A percentile compares a stretch with the other conserved stretches of the same genome.
phyloP scores from a whole-genome alignment of 2,329 filamentous ascomycete genomes.

The Domatiomyces catenatus region DNA sequence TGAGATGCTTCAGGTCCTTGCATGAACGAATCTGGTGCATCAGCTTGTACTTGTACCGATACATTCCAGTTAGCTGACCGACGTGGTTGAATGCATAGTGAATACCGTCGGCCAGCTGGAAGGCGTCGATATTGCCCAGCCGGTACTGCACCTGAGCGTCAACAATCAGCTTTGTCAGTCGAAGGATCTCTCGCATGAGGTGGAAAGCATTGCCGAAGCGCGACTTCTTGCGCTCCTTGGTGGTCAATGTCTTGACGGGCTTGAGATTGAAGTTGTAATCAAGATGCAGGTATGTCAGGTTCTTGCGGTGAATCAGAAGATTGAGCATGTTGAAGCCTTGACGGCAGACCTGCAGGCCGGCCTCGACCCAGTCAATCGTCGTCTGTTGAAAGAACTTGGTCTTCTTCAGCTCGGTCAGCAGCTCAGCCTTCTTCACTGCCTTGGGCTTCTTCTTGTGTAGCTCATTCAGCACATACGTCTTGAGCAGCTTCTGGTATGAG shows the following conservation, averaged over 20 bases:
- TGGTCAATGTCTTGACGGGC: slow-evolving; percentile 94
- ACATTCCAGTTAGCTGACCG: slow-evolving; percentile 96
- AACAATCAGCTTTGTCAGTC: slow-evolving; percentile 91
- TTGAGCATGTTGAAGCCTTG: slow-evolving; percentile 99
- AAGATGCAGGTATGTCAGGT: slow-evolving; percentile 91
- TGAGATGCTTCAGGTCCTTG: slow-evolving; percentile 97
- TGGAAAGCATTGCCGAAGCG: slow-evolving; percentile 98
- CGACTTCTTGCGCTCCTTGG: slow-evolving; percentile 98
- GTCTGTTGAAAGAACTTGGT: slow-evolving; percentile 99
- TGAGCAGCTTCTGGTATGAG: slow-evolving; percentile 94
- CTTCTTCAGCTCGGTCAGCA: slow-evolving; percentile 76
- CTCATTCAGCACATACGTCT: slow-evolving; percentile 91
- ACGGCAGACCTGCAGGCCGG: slow-evolving; percentile 90
- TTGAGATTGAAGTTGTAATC: slow-evolving; percentile 99
- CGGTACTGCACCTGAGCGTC: slow-evolving; percentile 97
- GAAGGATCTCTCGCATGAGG: slow-evolving; percentile 92
- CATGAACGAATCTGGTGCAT: slow-evolving; percentile 99
- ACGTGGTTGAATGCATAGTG: slow-evolving; percentile 99
- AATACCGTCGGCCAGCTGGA: slow-evolving; percentile 95
- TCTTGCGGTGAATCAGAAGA: slow-evolving; percentile 92
- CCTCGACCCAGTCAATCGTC: slow-evolving; percentile 98
- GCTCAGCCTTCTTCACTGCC: slow-evolving; percentile 83
- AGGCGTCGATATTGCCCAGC: slow-evolving; percentile 93
- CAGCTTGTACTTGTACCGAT: slow-evolving; percentile 98
- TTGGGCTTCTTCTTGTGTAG: slow-evolving; percentile 92